These are phyloP conservation scores for Boletus coccyginus DNA, from an alignment of 768 basidiomycete species.

Conservation along the genomic window DNA sequence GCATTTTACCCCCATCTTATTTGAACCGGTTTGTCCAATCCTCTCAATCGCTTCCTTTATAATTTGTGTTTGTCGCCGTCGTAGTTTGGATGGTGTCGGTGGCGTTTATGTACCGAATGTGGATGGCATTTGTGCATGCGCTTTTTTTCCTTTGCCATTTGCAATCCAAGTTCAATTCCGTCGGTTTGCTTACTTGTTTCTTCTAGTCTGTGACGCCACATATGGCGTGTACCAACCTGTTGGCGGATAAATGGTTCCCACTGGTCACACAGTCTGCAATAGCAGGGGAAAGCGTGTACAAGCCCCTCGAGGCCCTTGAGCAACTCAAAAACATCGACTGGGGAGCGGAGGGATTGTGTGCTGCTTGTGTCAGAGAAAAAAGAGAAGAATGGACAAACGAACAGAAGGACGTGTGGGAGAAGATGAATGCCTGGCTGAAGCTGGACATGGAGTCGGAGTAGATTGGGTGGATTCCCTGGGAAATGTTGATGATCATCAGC, in stretches of 20 bases:
- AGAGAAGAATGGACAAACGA: conserved; percentile 63
- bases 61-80: not conserved
- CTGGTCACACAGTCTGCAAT: conserved; percentile 69
- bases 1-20: conserved; percentile 69
- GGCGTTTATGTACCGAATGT: not conserved
- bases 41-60: not conserved
- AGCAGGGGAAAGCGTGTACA: conserved; percentile 58
- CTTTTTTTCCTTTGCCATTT: not conserved
- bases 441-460: conserved; percentile 9
- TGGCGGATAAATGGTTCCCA: conserved; percentile 72
- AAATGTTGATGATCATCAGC: not conserved
- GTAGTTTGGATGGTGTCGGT: not conserved
- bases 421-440: conserved; percentile 58
- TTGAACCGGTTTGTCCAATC: conserved; percentile 49
- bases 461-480: not conserved
- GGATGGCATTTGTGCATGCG: not conserved
- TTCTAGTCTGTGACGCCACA: conserved; percentile 53
- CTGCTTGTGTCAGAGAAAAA: conserved; percentile 56
- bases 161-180: not conserved
- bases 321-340: conserved; percentile 58
- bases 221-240: conserved; percentile 69
- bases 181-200: not conserved
- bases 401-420: conserved; percentile 56
- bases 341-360: conserved; percentile 56
- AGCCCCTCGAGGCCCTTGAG: conserved; percentile 70